Evolutionary conservation across 2,329 filamentous ascomycete species (phyloP), one percentile per base, ranked within the genome.

Genomic region (Venturiaceae sp.): DNA sequence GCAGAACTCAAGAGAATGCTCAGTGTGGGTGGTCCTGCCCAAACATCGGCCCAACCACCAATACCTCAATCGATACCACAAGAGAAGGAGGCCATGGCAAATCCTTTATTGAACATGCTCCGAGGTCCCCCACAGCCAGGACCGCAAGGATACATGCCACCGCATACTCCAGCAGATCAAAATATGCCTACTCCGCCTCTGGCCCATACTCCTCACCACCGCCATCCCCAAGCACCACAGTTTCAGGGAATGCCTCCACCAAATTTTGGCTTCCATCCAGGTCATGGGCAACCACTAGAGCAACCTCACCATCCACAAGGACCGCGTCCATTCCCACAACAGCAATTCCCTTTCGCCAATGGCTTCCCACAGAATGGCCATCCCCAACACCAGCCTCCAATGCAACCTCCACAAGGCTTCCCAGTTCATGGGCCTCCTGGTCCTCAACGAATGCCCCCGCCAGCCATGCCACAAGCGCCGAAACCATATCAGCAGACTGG

Each of bases 131-230:
- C 28, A 52, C 53, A 23, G 39, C 11, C 5, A 33, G 44, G 21
- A 23, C 34, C 47, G 37, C 13, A 19, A 56, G 41, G 41, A 11
- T 28, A 14, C 7, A 5, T 58, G 37, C 47, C 47, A 21, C 71
- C 71, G 3, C 64, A 60, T 39, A 82, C 81, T 5, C 80, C 83
- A 8, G 68, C 81, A 33, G 81, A 86, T 14, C 80, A 83, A 61
- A 74, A 76, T 19, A 71, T 76, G 55, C 67, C 69, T 5, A 75
- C 80, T 28, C 75, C 78, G 23, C 67, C 78, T 30, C 77, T 81
- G 66, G 82, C 84, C 14, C 75, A 73, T 41, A 82, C 80, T 44
- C 83, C 84, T 6, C 83, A 74, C 50, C 79, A 83, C 66, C 77
- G 81, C 58, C 78, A 80, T 55, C 74, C 79, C 41, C 77, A 78